Evolutionary conservation across 345 rosid species (phyloP), one percentile per base, ranked within the genome.

Genomic region (Moringa oleifera): DNA sequence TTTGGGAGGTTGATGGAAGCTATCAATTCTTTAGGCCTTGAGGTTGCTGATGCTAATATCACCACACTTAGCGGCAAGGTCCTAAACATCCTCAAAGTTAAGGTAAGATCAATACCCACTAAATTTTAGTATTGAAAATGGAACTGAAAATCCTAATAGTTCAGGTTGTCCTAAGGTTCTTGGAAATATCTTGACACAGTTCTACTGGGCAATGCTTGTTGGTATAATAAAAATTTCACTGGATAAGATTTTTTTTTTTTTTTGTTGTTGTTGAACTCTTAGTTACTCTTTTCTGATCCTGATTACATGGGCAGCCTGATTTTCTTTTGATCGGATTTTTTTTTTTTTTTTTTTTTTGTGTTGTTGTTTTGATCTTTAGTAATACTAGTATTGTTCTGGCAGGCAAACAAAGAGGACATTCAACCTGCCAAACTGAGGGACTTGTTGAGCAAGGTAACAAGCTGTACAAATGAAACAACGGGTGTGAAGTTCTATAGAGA

Each of bases 1-100:
- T 88, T 94, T 63, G 64, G 74, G 31, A 83, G 73, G 69, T 54
- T 83, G 79, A 70, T 90, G 76, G 89, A 94, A 58, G 76, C 66
- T 55, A 62, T 90, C 28, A 47, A 77, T 56, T 78, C 83, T 51
- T 62, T 72, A 51, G 91, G 84, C 59, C 80, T 88, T 67, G 75
- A 68, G 54, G 82, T 86, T 24, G 71, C 81, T 19, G 80, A 90
- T 71, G 96, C 84, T 54, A 94, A 85, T 68, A 71, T 94, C 55
- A 85, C 87, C 41, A 85, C 87, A 31, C 73, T 73, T 9, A 25
- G 77, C 57, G 78, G 79, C 50, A 81, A 53, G 59, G 88, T 75
- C 65, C 75, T 81, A 55, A 77, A 77, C 66, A 67, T 78, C 77
- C 78, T 90, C 68, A 73, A 62, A 66, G 90, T 86, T 45, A 81